Evolutionary conservation across 352 stramenopile genomes (phyloP).

Genomic region (Phytopythium delawarense): DNA sequence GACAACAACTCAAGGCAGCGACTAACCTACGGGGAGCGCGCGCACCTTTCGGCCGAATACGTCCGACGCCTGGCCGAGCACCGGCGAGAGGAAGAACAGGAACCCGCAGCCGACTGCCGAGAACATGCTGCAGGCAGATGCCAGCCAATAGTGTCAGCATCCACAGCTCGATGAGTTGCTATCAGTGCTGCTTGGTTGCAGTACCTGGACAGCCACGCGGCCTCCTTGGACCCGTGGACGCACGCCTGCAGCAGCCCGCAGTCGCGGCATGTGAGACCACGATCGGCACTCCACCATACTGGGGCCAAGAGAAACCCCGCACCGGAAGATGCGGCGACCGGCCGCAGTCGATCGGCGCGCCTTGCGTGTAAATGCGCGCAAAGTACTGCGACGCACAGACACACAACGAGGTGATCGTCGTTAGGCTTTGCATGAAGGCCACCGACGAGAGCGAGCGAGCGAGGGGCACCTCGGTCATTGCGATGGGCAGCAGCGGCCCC

Average conservation of each 20-base stretch:
- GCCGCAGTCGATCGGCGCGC: slow-evolving; percentile 51
- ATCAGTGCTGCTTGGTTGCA: neutral
- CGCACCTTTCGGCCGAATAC: slow-evolving; percentile 71
- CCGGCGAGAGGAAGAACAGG: slow-evolving; percentile 65
- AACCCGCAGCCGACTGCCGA: slow-evolving; percentile 51
- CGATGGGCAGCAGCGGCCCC: slow-evolving; percentile 58
- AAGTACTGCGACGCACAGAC: slow-evolving; percentile 54
- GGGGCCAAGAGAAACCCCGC: neutral
- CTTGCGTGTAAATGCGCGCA: slow-evolving; percentile 46
- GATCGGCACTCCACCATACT: neutral
- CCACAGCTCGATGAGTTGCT: neutral
- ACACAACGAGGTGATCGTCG: neutral
- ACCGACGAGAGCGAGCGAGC: neutral
- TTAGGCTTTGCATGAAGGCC: neutral
- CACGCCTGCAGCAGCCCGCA: slow-evolving; percentile 31
- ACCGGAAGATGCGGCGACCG: slow-evolving; percentile 35
- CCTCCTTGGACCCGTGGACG: slow-evolving; percentile 57
- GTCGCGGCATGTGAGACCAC: neutral
- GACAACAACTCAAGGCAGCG: neutral
- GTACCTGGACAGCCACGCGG: slow-evolving; percentile 68
- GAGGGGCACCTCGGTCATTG: slow-evolving; percentile 55
- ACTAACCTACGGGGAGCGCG: neutral
- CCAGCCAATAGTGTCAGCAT: neutral
- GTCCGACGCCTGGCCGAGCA: slow-evolving; percentile 72
- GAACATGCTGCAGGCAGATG: slow-evolving; percentile 36